These are phyloP conservation scores for Claviceps citrina DNA, from an alignment of 2,329 filamentous ascomycete genomes.

Conservation along the genomic window DNA sequence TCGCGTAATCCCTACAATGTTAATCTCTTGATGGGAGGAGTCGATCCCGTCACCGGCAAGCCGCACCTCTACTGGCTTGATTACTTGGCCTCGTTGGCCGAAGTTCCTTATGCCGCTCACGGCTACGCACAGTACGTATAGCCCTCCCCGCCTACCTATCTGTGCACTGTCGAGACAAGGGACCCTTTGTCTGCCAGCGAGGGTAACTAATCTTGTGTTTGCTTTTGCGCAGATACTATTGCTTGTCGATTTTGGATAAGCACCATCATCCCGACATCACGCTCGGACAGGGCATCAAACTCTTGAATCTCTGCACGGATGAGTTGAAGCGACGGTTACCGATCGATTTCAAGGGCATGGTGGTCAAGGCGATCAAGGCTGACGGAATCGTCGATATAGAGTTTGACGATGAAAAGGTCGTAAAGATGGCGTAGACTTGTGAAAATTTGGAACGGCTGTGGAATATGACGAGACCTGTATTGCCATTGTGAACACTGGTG, in stretches of 20 bases:
- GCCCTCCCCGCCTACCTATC: not conserved
- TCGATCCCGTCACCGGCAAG: conserved; percentile 82
- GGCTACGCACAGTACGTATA: conserved; percentile 80
- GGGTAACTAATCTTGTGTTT: not conserved
- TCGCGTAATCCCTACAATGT: conserved; percentile 92
- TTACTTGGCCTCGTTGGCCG: conserved; percentile 78
- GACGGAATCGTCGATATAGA: conserved; percentile 77
- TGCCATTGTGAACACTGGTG: conserved; percentile 15
- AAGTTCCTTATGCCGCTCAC: conserved; percentile 88
- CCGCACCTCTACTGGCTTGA: conserved; percentile 94
- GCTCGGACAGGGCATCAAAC: conserved; percentile 77
- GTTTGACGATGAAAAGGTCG: conserved; percentile 67
- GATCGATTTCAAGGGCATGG: conserved; percentile 96
- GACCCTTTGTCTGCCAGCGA: too few species aligned
- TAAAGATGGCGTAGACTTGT: conserved; percentile 38
- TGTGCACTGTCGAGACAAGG: not conserved
- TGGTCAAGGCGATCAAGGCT: conserved; percentile 88
- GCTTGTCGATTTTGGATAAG: conserved; percentile 92
- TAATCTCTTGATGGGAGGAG: conserved; percentile 86
- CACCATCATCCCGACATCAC: conserved; percentile 93
- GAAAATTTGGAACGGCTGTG: not conserved
- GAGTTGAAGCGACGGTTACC: conserved; percentile 93
- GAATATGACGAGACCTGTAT: conserved; percentile 18
- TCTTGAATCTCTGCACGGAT: conserved; percentile 87
- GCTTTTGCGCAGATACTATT: conserved; percentile 66